phyloP scores from a whole-genome alignment of 371 early-diverging fungal species.

The Enterospora canceri region DNA sequence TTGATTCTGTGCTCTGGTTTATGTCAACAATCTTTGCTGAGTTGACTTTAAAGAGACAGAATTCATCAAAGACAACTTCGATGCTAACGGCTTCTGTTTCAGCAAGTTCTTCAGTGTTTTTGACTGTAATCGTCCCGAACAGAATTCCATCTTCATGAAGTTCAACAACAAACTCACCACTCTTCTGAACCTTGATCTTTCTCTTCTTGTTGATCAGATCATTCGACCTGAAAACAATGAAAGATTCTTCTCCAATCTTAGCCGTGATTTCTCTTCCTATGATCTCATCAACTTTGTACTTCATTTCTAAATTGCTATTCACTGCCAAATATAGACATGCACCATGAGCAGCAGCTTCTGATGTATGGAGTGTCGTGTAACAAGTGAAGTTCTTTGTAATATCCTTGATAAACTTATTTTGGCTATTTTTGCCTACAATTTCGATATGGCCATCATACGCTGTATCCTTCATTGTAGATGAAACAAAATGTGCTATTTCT shows the following conservation, averaged over 20 bases:
- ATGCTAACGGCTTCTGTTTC: constrained; percentile 21
- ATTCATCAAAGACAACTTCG: constrained; percentile 15
- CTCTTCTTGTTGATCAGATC: not conserved
- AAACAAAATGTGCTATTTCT: constrained; percentile 35
- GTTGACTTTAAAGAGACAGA: constrained; percentile 28
- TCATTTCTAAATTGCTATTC: not conserved
- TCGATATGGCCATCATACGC: constrained; percentile 16
- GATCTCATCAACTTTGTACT: constrained; percentile 33
- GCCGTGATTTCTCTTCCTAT: constrained; percentile 19
- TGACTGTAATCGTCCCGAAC: constrained; percentile 23
- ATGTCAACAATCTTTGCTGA: not conserved
- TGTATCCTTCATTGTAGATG: constrained; percentile 5
- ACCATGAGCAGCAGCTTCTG: constrained; percentile 35
- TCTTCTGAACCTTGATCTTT: constrained; percentile 10
- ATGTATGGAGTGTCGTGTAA: constrained; percentile 17
- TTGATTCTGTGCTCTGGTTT: not conserved
- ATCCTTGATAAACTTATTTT: constrained; percentile 27
- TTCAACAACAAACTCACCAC: constrained; percentile 34
- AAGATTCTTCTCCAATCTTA: constrained; percentile 6
- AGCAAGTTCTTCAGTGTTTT: constrained; percentile 18
- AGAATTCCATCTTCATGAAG: constrained; percentile 22
- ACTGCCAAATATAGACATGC: constrained; percentile 33
- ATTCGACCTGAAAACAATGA: constrained; percentile 24
- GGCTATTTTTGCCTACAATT: constrained; percentile 44
- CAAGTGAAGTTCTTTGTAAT: constrained; percentile 7